These are phyloP conservation scores for Pulveroboletus ravenelii DNA, from an alignment of 768 basidiomycete genomes.

Conservation along the genomic window DNA sequence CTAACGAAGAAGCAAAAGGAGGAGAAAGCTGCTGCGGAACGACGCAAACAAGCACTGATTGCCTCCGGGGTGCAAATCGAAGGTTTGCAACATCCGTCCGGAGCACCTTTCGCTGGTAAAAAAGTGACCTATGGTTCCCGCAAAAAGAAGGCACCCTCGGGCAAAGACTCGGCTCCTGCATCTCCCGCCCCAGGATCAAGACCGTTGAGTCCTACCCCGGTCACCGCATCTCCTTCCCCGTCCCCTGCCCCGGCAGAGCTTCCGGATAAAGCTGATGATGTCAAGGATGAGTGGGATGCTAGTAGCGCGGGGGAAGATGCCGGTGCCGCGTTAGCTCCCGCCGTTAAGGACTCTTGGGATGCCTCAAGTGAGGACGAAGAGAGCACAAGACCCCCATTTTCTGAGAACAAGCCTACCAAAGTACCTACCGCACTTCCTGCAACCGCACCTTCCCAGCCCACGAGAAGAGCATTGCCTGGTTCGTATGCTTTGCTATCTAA, in stretches of 20 bases:
- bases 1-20: slow-evolving; percentile 98
- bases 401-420: slow-evolving; percentile 15
- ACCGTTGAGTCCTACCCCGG: slow-evolving; percentile 39
- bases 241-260: slow-evolving; percentile 28
- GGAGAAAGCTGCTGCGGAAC: slow-evolving; percentile 85
- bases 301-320: slow-evolving; percentile 39
- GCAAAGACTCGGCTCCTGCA: slow-evolving; percentile 34
- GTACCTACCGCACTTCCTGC: background rate
- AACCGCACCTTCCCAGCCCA: background rate
- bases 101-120: slow-evolving; percentile 43
- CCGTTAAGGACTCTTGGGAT: slow-evolving; percentile 64
- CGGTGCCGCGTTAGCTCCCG: slow-evolving; percentile 27
- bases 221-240: slow-evolving; percentile 22
- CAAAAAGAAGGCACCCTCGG: slow-evolving; percentile 65
- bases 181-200: slow-evolving; percentile 54
- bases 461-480: slow-evolving; percentile 9
- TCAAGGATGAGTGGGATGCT: slow-evolving; percentile 54
- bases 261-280: slow-evolving; percentile 22
- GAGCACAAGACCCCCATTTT: slow-evolving; percentile 13
- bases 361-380: slow-evolving; percentile 57
- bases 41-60: slow-evolving; percentile 84
- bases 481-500: slow-evolving; percentile 1
- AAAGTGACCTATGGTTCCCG: slow-evolving; percentile 80
- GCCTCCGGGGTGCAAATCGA: slow-evolving; percentile 88
- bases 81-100: slow-evolving; percentile 64